phyloP scores from a whole-genome alignment of 1,139 yeast genomes.

The Trichomonascaceae sp. region DNA sequence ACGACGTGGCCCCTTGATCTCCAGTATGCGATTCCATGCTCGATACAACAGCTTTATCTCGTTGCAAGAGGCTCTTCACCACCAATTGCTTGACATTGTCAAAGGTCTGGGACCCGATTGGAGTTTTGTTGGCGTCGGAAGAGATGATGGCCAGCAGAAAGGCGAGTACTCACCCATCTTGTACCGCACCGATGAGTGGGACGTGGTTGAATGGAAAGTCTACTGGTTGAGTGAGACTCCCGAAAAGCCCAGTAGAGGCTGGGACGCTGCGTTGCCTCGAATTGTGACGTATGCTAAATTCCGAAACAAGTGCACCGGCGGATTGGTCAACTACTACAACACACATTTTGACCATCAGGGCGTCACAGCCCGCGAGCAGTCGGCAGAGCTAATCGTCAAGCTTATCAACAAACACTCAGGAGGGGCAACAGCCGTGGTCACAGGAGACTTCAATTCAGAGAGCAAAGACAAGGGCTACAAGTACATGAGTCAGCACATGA shows the following conservation, averaged over 20 bases:
- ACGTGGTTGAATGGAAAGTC: constrained; percentile 21
- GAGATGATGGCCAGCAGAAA: constrained; percentile 31
- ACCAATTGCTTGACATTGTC: constrained; percentile 38
- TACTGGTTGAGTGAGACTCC: constrained; percentile 27
- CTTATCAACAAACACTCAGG: constrained; percentile 28
- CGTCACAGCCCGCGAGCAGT: constrained; percentile 32
- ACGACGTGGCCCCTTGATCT: constrained; percentile 29
- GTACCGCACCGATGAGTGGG: constrained; percentile 29
- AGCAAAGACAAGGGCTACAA: constrained; percentile 39
- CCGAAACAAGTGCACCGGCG: constrained; percentile 5
- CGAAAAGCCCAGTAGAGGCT: constrained; percentile 36
- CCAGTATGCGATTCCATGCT: constrained; percentile 32
- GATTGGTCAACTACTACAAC: constrained; percentile 32
- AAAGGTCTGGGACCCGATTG: constrained; percentile 23
- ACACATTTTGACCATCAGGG: constrained; percentile 52
- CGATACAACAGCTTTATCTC: constrained; percentile 30
- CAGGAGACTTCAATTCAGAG: constrained; percentile 44
- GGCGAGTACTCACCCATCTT: constrained; percentile 39
- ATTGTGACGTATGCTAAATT: constrained; percentile 32
- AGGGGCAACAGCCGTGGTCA: constrained; percentile 12
- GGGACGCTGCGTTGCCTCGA: constrained; percentile 43
- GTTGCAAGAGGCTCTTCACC: constrained; percentile 41
- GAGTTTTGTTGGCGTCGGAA: constrained; percentile 35
- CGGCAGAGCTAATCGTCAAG: constrained; percentile 35
- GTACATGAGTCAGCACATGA: constrained; percentile 25